Evolutionary conservation across 352 stramenopile genomes (phyloP).

Genomic region (Pythium pyrilobum): DNA sequence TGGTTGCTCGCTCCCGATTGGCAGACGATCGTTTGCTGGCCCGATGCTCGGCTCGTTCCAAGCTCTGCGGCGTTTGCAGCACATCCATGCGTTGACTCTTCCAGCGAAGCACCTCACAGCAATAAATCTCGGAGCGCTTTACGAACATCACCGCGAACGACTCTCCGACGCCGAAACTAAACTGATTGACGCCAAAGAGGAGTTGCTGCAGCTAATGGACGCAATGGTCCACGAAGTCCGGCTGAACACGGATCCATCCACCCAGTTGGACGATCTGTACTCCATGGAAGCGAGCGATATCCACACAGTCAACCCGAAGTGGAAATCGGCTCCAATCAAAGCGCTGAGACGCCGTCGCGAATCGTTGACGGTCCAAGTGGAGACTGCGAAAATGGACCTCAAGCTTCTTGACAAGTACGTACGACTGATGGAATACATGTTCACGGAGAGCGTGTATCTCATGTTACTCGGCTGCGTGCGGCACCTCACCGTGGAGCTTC

Average conservation of each 20-base stretch:
- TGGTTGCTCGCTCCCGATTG: conserved; percentile 28
- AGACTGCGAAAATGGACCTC: conserved; percentile 42
- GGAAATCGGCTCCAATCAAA: conserved; percentile 57
- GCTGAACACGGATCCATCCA: conserved; percentile 31
- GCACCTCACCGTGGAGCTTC: conserved; percentile 31
- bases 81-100: conserved; percentile 34
- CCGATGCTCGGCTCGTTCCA: conserved; percentile 37
- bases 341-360: conserved; percentile 30
- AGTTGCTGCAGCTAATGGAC: conserved; percentile 41
- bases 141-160: conserved; percentile 43
- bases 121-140: conserved; percentile 27
- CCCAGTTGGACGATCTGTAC: conserved; percentile 49
- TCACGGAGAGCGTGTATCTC: conserved; percentile 55
- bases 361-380: conserved; percentile 30
- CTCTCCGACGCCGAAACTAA: conserved; percentile 40
- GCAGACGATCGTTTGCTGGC: conserved; percentile 28
- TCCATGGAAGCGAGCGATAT: conserved; percentile 32
- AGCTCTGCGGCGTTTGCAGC: conserved; percentile 34
- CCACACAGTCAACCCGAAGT: conserved; percentile 43
- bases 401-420: conserved; percentile 43
- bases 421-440: conserved; percentile 66
- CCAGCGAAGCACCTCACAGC: conserved; percentile 24
- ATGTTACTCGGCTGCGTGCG: conserved; percentile 50
- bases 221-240: conserved; percentile 46
- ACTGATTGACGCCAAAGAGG: conserved; percentile 63